Evolutionary conservation across 2,329 filamentous ascomycete species (phyloP).

Genomic region (Aspergillus clavatus): DNA sequence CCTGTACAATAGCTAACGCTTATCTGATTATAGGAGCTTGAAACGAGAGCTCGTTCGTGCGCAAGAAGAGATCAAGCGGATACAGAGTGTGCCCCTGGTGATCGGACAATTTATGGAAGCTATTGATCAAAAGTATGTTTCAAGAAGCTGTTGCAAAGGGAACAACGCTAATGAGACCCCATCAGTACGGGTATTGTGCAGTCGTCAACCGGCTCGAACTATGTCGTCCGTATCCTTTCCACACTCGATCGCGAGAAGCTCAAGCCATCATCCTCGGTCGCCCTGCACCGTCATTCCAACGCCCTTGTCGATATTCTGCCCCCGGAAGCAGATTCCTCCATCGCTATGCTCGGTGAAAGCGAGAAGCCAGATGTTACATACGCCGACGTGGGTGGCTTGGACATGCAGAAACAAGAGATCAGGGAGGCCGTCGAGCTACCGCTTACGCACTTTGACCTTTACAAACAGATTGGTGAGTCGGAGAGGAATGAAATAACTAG

Average conservation of each 20-base stretch:
- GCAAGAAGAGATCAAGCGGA: conserved; percentile 99
- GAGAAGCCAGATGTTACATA: conserved; percentile 99
- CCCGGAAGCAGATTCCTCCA: conserved; percentile 97
- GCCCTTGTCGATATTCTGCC: conserved; percentile 96
- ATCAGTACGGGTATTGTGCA: conserved; percentile 92
- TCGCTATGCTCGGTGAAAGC: conserved; percentile 92
- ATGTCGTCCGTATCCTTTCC: conserved; percentile 95
- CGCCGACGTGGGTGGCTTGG: conserved; percentile 91
- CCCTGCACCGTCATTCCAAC: conserved; percentile 96
- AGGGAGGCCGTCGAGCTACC: conserved; percentile 95
- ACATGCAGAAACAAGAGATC: conserved; percentile 99
- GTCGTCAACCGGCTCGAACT: conserved; percentile 96
- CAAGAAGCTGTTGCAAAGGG: background rate
- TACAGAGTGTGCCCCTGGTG: conserved; percentile 94
- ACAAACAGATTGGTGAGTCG: conserved; percentile 82
- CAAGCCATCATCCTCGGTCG: conserved; percentile 96
- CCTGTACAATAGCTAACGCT: background rate
- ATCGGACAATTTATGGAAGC: conserved; percentile 99
- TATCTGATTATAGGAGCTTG: conserved; percentile 60
- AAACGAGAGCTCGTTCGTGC: conserved; percentile 96
- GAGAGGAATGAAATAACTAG: background rate
- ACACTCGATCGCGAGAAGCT: conserved; percentile 97
- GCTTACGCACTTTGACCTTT: conserved; percentile 94
- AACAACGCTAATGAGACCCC: conserved; percentile 7
- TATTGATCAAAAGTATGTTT: conserved; percentile 89